Evolutionary conservation across 2,329 filamentous ascomycete genomes (phyloP).

Genomic region (Chrysoporthe austroafricana): DNA sequence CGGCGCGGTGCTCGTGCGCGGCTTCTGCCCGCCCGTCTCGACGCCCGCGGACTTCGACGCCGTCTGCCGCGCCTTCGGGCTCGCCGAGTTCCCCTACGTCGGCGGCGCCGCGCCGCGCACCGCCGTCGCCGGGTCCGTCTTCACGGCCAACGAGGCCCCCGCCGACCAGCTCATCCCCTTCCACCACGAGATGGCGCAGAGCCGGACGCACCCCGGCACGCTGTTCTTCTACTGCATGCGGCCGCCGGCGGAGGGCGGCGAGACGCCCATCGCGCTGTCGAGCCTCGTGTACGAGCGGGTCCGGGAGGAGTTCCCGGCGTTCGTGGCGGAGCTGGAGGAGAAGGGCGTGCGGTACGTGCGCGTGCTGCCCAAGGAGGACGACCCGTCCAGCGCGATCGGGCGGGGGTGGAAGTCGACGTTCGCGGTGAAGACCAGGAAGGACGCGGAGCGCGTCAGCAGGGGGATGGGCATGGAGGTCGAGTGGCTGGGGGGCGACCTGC

Average conservation of each 20-base stretch:
- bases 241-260: slow-evolving; percentile 14
- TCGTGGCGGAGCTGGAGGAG: slow-evolving; percentile 24
- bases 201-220: slow-evolving; percentile 22
- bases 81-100: slow-evolving; percentile 23
- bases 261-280: slow-evolving; percentile 27
- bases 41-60: slow-evolving; percentile 23
- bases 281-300: slow-evolving; percentile 25
- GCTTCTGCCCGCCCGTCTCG: slow-evolving; percentile 23
- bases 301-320: slow-evolving; percentile 16
- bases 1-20: slow-evolving; percentile 25
- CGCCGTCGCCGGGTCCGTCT: slow-evolving; percentile 24
- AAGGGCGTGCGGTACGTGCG: slow-evolving; percentile 27
- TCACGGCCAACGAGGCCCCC: slow-evolving; percentile 28
- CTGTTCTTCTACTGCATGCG: slow-evolving; percentile 28
- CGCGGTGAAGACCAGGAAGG: slow-evolving; percentile 13
- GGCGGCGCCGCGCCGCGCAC: slow-evolving; percentile 25
- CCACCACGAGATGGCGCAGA: slow-evolving; percentile 30
- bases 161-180: slow-evolving; percentile 29
- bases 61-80: slow-evolving; percentile 22
- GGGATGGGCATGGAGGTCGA: slow-evolving; percentile 25
- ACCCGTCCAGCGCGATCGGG: slow-evolving; percentile 27
- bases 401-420: slow-evolving; percentile 29
- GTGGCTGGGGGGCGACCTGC: slow-evolving; percentile 23
- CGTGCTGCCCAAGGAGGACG: slow-evolving; percentile 18
- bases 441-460: slow-evolving; percentile 18